These are phyloP conservation scores for Mycothermus thermophilus DNA, from an alignment of 495 filamentous ascomycete genomes.

Conservation along the genomic window DNA sequence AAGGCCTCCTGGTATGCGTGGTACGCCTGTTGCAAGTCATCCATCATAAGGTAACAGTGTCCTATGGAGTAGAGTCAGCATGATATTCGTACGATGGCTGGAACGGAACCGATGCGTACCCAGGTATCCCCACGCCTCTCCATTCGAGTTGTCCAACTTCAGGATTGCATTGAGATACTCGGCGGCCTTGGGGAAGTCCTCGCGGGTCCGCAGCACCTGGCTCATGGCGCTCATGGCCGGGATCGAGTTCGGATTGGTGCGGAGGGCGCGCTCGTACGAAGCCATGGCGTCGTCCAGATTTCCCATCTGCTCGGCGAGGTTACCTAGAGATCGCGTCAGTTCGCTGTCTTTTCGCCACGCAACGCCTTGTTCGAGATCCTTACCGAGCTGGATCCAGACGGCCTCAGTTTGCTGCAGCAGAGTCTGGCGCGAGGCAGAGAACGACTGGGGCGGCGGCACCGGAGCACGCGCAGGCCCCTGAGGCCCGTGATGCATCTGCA, in stretches of 20 bases:
- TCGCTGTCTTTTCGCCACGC: too few relatives aligned
- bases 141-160: constrained; percentile 76
- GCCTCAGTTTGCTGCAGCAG: constrained; percentile 54
- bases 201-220: constrained; percentile 74
- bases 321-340: too few relatives aligned
- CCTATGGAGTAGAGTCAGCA: constrained; percentile 33
- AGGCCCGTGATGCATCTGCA: constrained; percentile 44
- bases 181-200: constrained; percentile 86
- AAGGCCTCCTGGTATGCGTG: constrained; percentile 94
- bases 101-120: constrained; percentile 50
- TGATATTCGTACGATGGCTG: not conserved
- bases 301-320: constrained; percentile 73
- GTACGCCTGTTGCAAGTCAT: constrained; percentile 94
- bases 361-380: too few relatives aligned
- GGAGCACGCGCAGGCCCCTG: constrained; percentile 35
- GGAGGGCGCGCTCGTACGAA: constrained; percentile 79
- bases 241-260: constrained; percentile 79
- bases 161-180: constrained; percentile 87
- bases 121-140: constrained; percentile 92
- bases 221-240: constrained; percentile 91
- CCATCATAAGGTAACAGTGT: constrained; percentile 98
- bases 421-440: constrained; percentile 28
- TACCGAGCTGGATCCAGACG: constrained; percentile 93
- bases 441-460: constrained; percentile 21
- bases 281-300: constrained; percentile 76